Conservation (phyloP, 306 rosid genomes). For the Elaeagnus macrophylla region DNA sequence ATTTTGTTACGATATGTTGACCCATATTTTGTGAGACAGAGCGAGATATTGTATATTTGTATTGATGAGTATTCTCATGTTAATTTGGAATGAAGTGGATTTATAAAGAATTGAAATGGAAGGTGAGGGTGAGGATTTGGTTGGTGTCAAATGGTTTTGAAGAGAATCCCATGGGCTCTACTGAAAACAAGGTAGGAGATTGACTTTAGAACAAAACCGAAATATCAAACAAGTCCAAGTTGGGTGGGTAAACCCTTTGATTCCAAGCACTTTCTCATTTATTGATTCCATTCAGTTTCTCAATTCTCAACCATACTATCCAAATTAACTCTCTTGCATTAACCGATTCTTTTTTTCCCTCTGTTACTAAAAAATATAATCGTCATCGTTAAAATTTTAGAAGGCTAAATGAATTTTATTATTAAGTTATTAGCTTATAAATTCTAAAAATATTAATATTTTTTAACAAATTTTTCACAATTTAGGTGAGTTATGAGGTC, state of each 20-base stretch:
- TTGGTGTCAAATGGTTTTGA: conserved; percentile 27
- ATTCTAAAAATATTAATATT: too few relatives aligned
- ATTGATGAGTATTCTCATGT: neutral
- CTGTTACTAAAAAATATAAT: too few relatives aligned
- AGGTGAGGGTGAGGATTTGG: neutral
- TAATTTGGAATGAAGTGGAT: conserved; percentile 7
- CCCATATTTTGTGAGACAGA: conserved; percentile 19
- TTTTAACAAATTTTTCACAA: too few relatives aligned
- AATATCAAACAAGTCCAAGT: conserved; percentile 7
- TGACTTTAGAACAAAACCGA: neutral
- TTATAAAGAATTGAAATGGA: neutral
- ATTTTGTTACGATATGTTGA: conserved; percentile 15
- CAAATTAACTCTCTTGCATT: too few relatives aligned
- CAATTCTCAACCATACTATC: neutral
- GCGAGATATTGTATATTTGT: neutral
- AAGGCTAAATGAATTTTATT: too few relatives aligned
- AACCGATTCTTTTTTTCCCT: too few relatives aligned
- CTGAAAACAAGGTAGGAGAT: conserved; percentile 21
- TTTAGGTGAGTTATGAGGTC: too few relatives aligned
- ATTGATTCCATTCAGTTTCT: neutral
- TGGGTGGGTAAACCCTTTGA: conserved; percentile 13
- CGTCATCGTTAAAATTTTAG: too few relatives aligned
- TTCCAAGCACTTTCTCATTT: too few relatives aligned
- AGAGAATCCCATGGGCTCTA: conserved; percentile 20
- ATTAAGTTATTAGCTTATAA: too few relatives aligned